Percentiles rank a stretch among this genome's conserved stretches.
phyloP scores from a whole-genome alignment of 192 early-diverging fungal species.

The Backusella macrospora region DNA sequence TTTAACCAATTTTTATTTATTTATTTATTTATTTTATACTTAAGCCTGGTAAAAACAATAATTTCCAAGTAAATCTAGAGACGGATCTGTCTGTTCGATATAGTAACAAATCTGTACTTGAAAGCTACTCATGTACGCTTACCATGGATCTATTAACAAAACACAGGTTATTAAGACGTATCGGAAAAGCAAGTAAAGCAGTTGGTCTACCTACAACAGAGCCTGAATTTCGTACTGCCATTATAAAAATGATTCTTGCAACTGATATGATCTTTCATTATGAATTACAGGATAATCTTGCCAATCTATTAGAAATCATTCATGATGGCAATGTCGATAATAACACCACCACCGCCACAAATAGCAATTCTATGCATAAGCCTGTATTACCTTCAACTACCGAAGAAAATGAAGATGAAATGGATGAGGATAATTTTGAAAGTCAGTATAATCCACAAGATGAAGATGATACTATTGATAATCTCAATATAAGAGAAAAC shows the following conservation, averaged over 20 bases:
- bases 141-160: conserved; percentile 75
- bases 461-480: not conserved
- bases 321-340: not conserved
- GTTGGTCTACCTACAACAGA: conserved; percentile 55
- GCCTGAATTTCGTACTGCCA: conserved; percentile 44
- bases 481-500: no score
- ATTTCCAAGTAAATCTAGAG: conserved; percentile 86
- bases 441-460: not conserved
- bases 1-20: not conserved
- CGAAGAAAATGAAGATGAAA: conserved; percentile 18
- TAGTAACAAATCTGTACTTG: conserved; percentile 82
- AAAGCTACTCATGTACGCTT: conserved; percentile 82
- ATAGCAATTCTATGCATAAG: not conserved
- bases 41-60: conserved; percentile 90
- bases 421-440: not conserved
- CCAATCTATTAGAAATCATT: conserved; percentile 44
- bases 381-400: conserved; percentile 19
- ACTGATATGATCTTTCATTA: conserved; percentile 96
- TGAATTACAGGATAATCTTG: conserved; percentile 58
- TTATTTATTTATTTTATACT: conserved; percentile 18
- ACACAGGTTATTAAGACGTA: conserved; percentile 68
- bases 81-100: conserved; percentile 75
- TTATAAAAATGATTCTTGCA: conserved; percentile 78
- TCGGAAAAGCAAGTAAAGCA: conserved; percentile 50
- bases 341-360: not conserved